Base-by-base conservation (phyloP, 176 grass and related monocot species). In the Rhynchospora tenuis region DNA sequence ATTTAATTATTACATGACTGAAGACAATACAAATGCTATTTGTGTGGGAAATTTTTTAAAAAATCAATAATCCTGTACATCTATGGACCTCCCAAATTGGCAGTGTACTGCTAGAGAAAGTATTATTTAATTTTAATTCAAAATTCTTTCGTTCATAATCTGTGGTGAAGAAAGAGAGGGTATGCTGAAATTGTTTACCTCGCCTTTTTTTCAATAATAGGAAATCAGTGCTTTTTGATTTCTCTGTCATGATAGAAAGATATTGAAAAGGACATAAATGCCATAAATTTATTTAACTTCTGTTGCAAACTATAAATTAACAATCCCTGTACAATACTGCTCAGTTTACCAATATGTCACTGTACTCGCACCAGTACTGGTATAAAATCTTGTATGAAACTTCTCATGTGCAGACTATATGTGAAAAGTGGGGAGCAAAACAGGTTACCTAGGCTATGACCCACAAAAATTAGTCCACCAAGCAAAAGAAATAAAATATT, bases 401-500 rank as follows among this genome's bases (percentile, higher is more conserved):
- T 3, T n/a, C 1, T 72, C 42, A 48, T 7, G 43, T 72, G 47
- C 43, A 23, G 20, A 72, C 43, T 72, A 72, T 19, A 44, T 10
- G 47, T 13, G 19, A 48, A 72, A 72, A 24, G 44, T 16, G 43
- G 17, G 3, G 42, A 72, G 9, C 68, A 72, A 6, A 8, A 72
- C 0, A n/a, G 44, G 13, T 45, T 12, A 23, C 42, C 7, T 47
- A n/a, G n/a, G n/a, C 45, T 22, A 10, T 22, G 59, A 62, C 64
- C n/a, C n/a, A 82, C 43, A 64, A 52, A 73, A 17, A 22, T 69
- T 43, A 70, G 48, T 29, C 52, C 9, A 38, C 54, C 59, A 33
- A 66, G 31, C 29, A 79, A 23, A 84, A 61, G n/a, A 28, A 54
- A 26, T 51, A 57, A 72, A 84, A 56, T 20, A 87, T 62, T 64